These are phyloP conservation scores for Lasiosphaeria ovina DNA, from an alignment of 495 filamentous ascomycete species.

Conservation along the genomic window DNA sequence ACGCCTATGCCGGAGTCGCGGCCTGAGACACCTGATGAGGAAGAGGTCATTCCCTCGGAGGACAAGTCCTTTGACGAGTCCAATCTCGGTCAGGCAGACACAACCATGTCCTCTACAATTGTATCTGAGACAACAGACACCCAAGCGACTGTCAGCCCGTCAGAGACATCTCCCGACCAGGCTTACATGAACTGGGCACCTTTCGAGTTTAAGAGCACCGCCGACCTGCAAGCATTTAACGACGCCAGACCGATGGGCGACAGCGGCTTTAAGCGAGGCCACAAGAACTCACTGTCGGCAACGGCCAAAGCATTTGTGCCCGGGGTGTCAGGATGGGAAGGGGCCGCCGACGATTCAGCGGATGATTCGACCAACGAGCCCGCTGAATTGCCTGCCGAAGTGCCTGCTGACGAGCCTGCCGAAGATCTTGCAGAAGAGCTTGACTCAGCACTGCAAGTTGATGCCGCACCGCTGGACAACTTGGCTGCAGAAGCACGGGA, in stretches of 20 bases:
- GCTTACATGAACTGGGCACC: slow-evolving; percentile 39
- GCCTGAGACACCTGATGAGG: slow-evolving; percentile 15
- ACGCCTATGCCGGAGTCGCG: slow-evolving; percentile 22
- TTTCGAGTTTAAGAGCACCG: slow-evolving; percentile 42
- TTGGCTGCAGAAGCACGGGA: not conserved
- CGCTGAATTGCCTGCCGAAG: slow-evolving; percentile 21
- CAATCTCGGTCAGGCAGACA: slow-evolving; percentile 36
- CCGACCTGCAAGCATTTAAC: slow-evolving; percentile 41
- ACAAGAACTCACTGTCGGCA: slow-evolving; percentile 63
- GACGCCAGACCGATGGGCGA: slow-evolving; percentile 41
- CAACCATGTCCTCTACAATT: slow-evolving; percentile 44
- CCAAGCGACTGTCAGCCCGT: slow-evolving; percentile 48
- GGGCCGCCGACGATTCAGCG: slow-evolving; percentile 36
- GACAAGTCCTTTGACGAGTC: slow-evolving; percentile 49
- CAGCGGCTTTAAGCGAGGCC: slow-evolving; percentile 40
- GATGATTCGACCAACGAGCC: slow-evolving; percentile 21
- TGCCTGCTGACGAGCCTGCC: slow-evolving; percentile 19
- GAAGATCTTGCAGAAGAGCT: slow-evolving; percentile 19
- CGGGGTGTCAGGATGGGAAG: slow-evolving; percentile 46
- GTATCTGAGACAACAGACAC: slow-evolving; percentile 48
- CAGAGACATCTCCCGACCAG: slow-evolving; percentile 41
- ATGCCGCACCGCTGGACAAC: not conserved
- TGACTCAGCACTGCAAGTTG: not conserved
- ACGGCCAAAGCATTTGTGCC: slow-evolving; percentile 66
- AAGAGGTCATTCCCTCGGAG: slow-evolving; percentile 30